Base-by-base conservation (phyloP, 2,329 filamentous ascomycete species). In the Grosmannia clavigera region DNA sequence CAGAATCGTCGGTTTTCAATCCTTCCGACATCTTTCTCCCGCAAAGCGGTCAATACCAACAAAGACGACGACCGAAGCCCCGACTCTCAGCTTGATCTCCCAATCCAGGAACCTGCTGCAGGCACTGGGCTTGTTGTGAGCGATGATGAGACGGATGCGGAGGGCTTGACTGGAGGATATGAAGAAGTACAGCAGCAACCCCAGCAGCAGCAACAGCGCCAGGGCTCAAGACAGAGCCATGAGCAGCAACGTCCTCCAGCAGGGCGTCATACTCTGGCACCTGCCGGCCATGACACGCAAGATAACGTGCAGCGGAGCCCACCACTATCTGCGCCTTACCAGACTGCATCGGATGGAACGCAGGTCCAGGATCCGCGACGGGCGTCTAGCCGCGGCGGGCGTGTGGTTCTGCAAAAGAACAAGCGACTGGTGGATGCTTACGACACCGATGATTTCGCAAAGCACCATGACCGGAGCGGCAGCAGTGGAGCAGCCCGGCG, bases 351-450 rank as follows among this genome's bases (percentile, higher is more conserved):
- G 53, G 66, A 71, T 3, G 74, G 75, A 9, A 74, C 74, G 0
- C 78, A 78, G 57, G 73, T 71, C 31, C 74, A 73, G 46, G 74
- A 76, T 33, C 70, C 68, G 50, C 74, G 73, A 54, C 72, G 73
- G 55, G 65, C 73, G 5, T 69, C 70, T 50, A 74, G 68, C 64
- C 64, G 65, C 48, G 64, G 62, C 65, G 63, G 61, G 25, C 62
- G 64, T 11, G 83, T 81, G 40, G 83, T 89, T 12, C 75, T 94
- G 54, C 88, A 94, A 68, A 96, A 95, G 75, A 87, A 85, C 71
- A 91, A 92, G 73, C 84, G 91, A 65, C 96, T 99, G 67, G 86
- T 83, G 1, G 91, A 96, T 67, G 90, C 88, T 2, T 96, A 95
- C 70, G 90, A 96, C 62, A 82, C 85, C 63, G 87, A 90, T 65